Conservation (phyloP, 1,284 basidiomycete genomes). For the Leccinum fuscescens region DNA sequence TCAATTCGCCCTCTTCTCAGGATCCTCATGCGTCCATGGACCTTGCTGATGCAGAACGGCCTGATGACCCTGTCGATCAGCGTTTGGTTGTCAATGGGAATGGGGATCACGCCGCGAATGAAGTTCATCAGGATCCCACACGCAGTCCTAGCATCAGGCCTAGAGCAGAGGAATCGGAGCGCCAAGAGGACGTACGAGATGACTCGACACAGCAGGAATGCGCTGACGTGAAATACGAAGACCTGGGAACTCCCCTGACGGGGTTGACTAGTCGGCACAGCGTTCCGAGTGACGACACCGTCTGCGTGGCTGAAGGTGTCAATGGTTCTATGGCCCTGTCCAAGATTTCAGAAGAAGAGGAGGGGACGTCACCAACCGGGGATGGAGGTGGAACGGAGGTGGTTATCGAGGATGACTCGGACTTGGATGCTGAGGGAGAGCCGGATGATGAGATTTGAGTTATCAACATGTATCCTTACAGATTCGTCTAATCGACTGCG, state of each 20-base stretch:
- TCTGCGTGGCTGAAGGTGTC: slow-evolving; percentile 29
- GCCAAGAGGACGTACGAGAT: slow-evolving; percentile 5
- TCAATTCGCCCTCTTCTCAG: slow-evolving; percentile 18
- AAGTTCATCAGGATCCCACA: slow-evolving; percentile 6
- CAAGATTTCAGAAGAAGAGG: slow-evolving; percentile 27
- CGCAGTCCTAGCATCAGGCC: slow-evolving; percentile 1
- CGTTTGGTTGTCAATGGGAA: slow-evolving; percentile 22
- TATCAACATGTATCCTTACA: slow-evolving; percentile 25
- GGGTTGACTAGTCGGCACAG: slow-evolving; percentile 52
- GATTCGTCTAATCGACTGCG: slow-evolving; percentile 18
- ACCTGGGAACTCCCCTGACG: slow-evolving; percentile 51
- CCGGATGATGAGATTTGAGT: slow-evolving; percentile 37
- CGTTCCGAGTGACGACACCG: slow-evolving; percentile 55
- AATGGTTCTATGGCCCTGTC: slow-evolving; percentile 11
- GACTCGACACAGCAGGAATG: slow-evolving; percentile 15
- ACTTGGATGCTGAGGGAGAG: slow-evolving; percentile 40
- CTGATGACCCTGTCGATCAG: slow-evolving; percentile 9
- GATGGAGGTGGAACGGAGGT: slow-evolving; percentile 8
- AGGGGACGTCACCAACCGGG: slow-evolving; percentile 4
- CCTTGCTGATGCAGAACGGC: slow-evolving; percentile 1
- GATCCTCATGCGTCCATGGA: slow-evolving; percentile 9
- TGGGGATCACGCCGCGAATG: slow-evolving; percentile 23
- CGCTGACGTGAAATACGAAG: slow-evolving; percentile 47
- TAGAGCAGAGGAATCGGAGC: slow-evolving; percentile 1
- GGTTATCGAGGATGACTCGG: slow-evolving; percentile 30